Base-by-base conservation (phyloP, 345 rosid species). In the Physaria fendleri region DNA sequence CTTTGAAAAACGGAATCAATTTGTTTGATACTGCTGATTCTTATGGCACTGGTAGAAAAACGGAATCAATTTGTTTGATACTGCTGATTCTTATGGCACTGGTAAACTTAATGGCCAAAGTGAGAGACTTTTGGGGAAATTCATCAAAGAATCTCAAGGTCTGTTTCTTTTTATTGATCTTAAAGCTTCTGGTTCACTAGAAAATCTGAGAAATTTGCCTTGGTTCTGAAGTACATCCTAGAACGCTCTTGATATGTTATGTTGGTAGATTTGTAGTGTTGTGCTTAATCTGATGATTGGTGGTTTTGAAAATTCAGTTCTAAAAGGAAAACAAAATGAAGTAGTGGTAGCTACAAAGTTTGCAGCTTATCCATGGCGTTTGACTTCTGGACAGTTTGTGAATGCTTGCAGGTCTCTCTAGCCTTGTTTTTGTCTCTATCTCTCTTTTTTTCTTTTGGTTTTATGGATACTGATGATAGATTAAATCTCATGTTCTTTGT, bases 321-420 rank as follows among this genome's bases (percentile, higher is more conserved):
- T 49, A 18, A 74, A 68, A 52, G 65, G 34, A 64, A 56, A 50
- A 11, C 72, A 53, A 44, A 81, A 78, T 29, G 82, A 84, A 38
- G 71, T 86, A 39, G 93, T 92, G 65, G 78, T 92, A 38, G 91
- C 98, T 27, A 84, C 95, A 8, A 88, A 92, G 78, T 92, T 92
- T 71, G 98, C 96, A n/a, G 93, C 96, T 41, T 88, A 92, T 69
- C 93, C 96, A 37, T 92, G 93, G 98, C 77, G 98, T 33, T 72
- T 88, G 55, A 86, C 98, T 8, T 81, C 96, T 0, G 85, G 91
- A 47, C 98, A 84, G 76, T 88, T 92, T 58, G 96, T 86, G 15
- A 76, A 86, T 22, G 98, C 98, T 12, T 92, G 96, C 98, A 79
- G 77, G 96, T 92, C 46, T 59, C 30, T 64, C n/a, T 21, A 29